A percentile compares a stretch with the other conserved stretches of the same genome.
phyloP scores from a whole-genome alignment of 805 yeast genomes.

The Scheffersomyces ergatensis region DNA sequence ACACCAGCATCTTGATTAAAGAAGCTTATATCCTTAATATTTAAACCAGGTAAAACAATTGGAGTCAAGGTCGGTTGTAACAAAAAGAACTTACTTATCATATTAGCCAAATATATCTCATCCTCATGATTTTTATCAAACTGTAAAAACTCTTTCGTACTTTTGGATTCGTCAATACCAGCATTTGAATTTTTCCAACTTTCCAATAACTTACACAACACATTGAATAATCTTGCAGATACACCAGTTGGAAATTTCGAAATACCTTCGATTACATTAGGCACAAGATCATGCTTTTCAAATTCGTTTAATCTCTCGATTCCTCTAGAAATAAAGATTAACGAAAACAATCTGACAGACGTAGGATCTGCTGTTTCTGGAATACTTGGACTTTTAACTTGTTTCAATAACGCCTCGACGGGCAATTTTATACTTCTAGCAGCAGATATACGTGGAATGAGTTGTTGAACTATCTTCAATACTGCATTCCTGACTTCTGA shows the following conservation, averaged over 20 bases:
- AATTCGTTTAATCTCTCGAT: slow-evolving; percentile 48
- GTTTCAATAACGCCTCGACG: slow-evolving; percentile 55
- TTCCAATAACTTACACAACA: slow-evolving; percentile 53
- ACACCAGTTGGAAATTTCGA: slow-evolving; percentile 29
- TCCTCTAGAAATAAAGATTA: slow-evolving; percentile 68
- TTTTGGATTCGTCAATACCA: slow-evolving; percentile 42
- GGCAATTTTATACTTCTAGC: slow-evolving; percentile 61
- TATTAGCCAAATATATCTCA: slow-evolving; percentile 42
- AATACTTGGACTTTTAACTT: slow-evolving; percentile 58
- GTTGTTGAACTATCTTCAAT: slow-evolving; percentile 61
- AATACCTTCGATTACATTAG: slow-evolving; percentile 47
- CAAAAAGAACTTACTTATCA: slow-evolving; percentile 57
- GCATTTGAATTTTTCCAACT: slow-evolving; percentile 49
- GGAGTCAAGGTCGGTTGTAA: slow-evolving; percentile 39
- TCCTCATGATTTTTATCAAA: slow-evolving; percentile 38
- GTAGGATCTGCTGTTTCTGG: slow-evolving; percentile 41
- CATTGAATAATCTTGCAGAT: slow-evolving; percentile 59
- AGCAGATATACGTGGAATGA: slow-evolving; percentile 64
- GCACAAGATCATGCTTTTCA: slow-evolving; percentile 42
- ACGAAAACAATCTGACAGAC: slow-evolving; percentile 57
- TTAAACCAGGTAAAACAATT: slow-evolving; percentile 59
- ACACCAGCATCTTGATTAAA: slow-evolving; percentile 71
- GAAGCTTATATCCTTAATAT: slow-evolving; percentile 53
- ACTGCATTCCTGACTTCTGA: slow-evolving; percentile 65
- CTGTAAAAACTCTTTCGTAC: slow-evolving; percentile 28